Base-by-base conservation (phyloP, 73 alveolate genomes). In the Paramecium bursaria region DNA sequence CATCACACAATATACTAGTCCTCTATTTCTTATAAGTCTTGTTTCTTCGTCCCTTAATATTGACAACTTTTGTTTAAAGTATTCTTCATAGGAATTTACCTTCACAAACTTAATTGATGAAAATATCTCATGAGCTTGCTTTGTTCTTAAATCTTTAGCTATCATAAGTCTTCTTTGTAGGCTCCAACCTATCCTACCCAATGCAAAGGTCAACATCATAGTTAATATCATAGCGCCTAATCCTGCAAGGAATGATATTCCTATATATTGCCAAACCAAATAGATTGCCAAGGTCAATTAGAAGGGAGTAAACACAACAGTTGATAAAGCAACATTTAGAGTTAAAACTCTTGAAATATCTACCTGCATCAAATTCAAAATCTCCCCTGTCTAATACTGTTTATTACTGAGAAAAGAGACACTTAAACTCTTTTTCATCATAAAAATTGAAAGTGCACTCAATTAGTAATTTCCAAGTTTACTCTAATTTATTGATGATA, bases 11-110 rank as follows among this genome's bases (percentile, higher is more conserved):
- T 27, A 1, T n/a, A 50, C 42, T 9, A 44, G n/a, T 13, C 30
- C 35, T 47, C 60, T 75, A 15, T 50, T 75, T 14, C 30, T 25
- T 15, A 75, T 75, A 0, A 22, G 25, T 7, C 29, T 19, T 0
- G 50, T 7, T 17, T 75, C 88, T 31, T 50, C 31, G 15, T 75
- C 67, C 31, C 88, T 75, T 2, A 11, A 29, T 10, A 4, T 3
- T 4, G 27, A 17, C 26, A 75, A 9, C 3, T 50, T 75, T 21
- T 75, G 48, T 31, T 75, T 33, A 44, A 75, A 75, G 19, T 50
- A 47, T 30, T 75, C 75, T 51, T 75, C 88, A 14, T 50, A 75
- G 11, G 88, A 75, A 75, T 75, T 75, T 48, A 57, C 77, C 31
- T 75, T 75, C 31, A 75, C 50, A 27, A 49, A 75, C 31, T 75